These are phyloP conservation scores for Boletus fagicola DNA, from an alignment of 768 basidiomycete genomes.

Conservation along the genomic window DNA sequence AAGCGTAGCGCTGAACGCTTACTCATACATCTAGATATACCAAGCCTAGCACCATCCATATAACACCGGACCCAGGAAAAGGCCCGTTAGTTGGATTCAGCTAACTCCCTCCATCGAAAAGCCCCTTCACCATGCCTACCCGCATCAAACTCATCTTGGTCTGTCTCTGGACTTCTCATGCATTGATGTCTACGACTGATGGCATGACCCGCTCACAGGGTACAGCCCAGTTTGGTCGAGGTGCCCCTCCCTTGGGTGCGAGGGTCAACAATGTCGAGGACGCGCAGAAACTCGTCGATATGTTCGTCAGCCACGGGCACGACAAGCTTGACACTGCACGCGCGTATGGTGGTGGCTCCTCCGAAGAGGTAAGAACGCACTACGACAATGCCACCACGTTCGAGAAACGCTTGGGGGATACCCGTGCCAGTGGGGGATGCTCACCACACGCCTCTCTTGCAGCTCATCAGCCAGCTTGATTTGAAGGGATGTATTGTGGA, in stretches of 20 bases:
- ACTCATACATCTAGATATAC: background rate
- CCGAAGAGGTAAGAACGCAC: slow-evolving; percentile 10
- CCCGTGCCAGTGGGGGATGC: too few relatives aligned
- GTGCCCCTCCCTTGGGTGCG: slow-evolving; percentile 3
- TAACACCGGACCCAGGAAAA: background rate
- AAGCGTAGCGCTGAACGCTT: too few relatives aligned
- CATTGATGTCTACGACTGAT: background rate
- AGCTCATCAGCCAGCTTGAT: slow-evolving; percentile 18
- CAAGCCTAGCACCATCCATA: background rate
- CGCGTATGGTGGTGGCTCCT: slow-evolving; percentile 12
- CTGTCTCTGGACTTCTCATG: background rate
- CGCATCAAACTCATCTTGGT: slow-evolving; percentile 11
- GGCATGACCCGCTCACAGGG: slow-evolving; percentile 2
- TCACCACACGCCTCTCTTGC: background rate
- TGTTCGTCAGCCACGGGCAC: slow-evolving; percentile 15
- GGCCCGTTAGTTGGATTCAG: background rate
- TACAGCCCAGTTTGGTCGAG: slow-evolving; percentile 16
- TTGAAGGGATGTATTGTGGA: slow-evolving; percentile 19
- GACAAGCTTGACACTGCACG: slow-evolving; percentile 14
- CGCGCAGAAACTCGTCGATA: slow-evolving; percentile 22
- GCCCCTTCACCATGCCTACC: background rate
- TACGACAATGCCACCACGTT: background rate
- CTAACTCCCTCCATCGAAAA: too few relatives aligned
- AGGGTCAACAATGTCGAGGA: slow-evolving; percentile 13
- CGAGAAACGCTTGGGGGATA: too few relatives aligned